These are phyloP conservation scores for Aspergillus neoniger DNA, from an alignment of 2,329 filamentous ascomycete species.

Conservation along the genomic window DNA sequence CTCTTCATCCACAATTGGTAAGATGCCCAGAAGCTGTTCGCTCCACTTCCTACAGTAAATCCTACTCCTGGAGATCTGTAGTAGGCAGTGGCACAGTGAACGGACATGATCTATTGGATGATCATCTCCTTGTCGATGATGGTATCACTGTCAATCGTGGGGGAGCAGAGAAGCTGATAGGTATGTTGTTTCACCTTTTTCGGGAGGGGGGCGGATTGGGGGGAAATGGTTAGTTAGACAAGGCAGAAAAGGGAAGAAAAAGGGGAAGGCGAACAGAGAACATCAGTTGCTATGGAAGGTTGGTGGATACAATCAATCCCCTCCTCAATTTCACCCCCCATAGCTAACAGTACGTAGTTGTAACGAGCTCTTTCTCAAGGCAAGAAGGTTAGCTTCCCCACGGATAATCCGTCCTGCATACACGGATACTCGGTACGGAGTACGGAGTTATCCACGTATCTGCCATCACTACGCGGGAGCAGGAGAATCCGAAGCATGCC, in stretches of 20 bases:
- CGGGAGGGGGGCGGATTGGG: slow-evolving; percentile 1
- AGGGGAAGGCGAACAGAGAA: slow-evolving; percentile 3
- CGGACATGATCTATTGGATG: slow-evolving; percentile 19
- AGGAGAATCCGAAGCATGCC: slow-evolving; percentile 15
- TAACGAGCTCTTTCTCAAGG: slow-evolving; percentile 9
- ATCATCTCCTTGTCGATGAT: slow-evolving; percentile 18
- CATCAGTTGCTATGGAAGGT: slow-evolving; percentile 5
- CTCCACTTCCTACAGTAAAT: background rate
- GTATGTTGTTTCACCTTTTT: slow-evolving; percentile 18
- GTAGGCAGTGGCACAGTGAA: slow-evolving; percentile 4
- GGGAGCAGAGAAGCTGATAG: slow-evolving; percentile 7
- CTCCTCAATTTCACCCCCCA: background rate
- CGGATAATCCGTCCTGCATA: slow-evolving; percentile 18
- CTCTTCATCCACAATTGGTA: background rate
- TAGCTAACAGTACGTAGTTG: background rate
- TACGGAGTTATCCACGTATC: slow-evolving; percentile 11
- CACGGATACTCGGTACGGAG: slow-evolving; percentile 12
- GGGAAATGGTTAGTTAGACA: background rate
- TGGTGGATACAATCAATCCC: slow-evolving; percentile 6
- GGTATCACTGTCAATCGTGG: slow-evolving; percentile 21
- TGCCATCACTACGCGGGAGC: background rate
- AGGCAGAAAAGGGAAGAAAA: slow-evolving; percentile 10
- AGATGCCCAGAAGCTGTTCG: background rate
- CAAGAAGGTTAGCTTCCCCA: slow-evolving; percentile 13
- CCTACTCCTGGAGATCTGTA: background rate